Evolutionary conservation across 2,329 filamentous ascomycete genomes (phyloP).

Genomic region (Leptodontidium sp.): DNA sequence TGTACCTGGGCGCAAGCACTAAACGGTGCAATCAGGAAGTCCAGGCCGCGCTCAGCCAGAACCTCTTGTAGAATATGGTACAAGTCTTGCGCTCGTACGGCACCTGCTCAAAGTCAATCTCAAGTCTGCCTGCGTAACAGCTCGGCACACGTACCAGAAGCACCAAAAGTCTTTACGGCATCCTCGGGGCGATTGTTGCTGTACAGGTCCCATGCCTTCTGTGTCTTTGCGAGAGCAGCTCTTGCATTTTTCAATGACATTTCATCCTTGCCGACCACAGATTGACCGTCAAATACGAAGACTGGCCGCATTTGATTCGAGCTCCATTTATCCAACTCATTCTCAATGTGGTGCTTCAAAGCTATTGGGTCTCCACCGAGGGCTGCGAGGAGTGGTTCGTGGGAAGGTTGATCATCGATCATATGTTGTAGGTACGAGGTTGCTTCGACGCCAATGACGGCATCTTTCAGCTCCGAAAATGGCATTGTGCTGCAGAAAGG

Average conservation of each 20-base stretch:
- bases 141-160: conserved; percentile 66
- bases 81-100: conserved; percentile 74
- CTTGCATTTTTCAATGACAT: conserved; percentile 69
- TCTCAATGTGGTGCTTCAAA: conserved; percentile 77
- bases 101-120: conserved; percentile 60
- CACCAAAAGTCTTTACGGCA: conserved; percentile 87
- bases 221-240: conserved; percentile 73
- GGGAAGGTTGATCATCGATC: conserved; percentile 72
- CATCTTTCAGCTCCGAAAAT: conserved; percentile 49
- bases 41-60: conserved; percentile 71
- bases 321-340: conserved; percentile 77
- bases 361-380: conserved; percentile 87
- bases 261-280: conserved; percentile 78
- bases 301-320: conserved; percentile 76
- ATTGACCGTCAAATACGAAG: conserved; percentile 92
- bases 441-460: conserved; percentile 85
- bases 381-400: conserved; percentile 89
- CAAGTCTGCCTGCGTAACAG: not conserved
- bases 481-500: conserved; percentile 17
- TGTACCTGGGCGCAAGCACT: conserved; percentile 84
- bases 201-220: conserved; percentile 88
- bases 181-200: conserved; percentile 79
- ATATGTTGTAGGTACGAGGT: conserved; percentile 86
- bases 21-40: conserved; percentile 86
- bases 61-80: conserved; percentile 80